These are phyloP conservation scores for Rossbeevera mucosa DNA, from an alignment of 768 basidiomycete species.

Conservation along the genomic window DNA sequence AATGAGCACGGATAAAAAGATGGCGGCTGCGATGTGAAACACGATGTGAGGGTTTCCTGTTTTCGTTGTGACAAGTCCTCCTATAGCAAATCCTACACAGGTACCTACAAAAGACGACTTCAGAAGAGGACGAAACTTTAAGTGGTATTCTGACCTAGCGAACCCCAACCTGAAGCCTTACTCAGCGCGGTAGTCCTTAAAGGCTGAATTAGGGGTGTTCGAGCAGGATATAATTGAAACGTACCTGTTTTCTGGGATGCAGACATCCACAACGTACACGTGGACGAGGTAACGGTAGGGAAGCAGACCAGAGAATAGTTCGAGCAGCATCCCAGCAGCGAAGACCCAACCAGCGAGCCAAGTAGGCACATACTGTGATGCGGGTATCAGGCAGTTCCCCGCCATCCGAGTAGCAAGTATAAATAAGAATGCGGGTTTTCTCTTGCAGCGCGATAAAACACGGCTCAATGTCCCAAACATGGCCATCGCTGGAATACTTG, in stretches of 20 bases:
- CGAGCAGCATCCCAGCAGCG: constrained; percentile 15
- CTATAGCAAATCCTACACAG: constrained; percentile 24
- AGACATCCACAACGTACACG: constrained; percentile 28
- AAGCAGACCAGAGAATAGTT: constrained; percentile 9
- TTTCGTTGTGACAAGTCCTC: constrained; percentile 28
- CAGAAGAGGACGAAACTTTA: background rate
- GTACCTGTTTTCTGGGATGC: constrained; percentile 23
- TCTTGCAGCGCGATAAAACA: constrained; percentile 25
- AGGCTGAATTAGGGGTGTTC: constrained; percentile 3
- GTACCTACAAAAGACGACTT: constrained; percentile 14
- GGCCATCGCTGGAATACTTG: constrained; percentile 16
- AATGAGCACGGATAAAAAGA: constrained; percentile 16
- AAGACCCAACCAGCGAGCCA: constrained; percentile 17
- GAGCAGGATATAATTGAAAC: background rate
- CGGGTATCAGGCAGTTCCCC: constrained; percentile 14
- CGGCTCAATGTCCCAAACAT: constrained; percentile 21
- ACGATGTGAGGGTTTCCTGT: constrained; percentile 22
- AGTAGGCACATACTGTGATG: constrained; percentile 13
- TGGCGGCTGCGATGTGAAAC: constrained; percentile 12
- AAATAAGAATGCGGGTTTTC: constrained; percentile 21
- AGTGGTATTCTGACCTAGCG: constrained; percentile 19
- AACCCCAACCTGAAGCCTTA: constrained; percentile 26
- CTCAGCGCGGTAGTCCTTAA: constrained; percentile 26
- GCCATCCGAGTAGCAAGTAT: constrained; percentile 4
- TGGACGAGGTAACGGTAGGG: constrained; percentile 20